Base-by-base conservation (phyloP, 2,329 filamentous ascomycete genomes). In the Metarhizium guizhouense region DNA sequence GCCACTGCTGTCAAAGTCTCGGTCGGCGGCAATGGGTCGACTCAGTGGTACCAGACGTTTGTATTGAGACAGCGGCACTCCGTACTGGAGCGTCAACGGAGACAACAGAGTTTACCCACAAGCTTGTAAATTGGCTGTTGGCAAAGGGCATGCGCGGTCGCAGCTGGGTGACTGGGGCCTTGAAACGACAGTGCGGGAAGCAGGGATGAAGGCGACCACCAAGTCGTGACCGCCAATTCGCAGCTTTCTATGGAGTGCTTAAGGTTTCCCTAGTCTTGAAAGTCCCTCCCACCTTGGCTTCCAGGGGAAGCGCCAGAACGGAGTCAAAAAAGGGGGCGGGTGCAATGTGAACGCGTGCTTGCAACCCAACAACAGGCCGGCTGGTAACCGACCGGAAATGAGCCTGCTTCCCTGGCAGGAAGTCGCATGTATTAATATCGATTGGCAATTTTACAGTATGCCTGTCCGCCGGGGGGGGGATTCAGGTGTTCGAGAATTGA, bases 311-410 rank as follows among this genome's bases (percentile, higher is more conserved):
- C 42, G 6, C 42, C 42, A 20, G 16, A 45, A 45, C 16, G 32
- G 32, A 18, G 29, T 18, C 16, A 36, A 47, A 53, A 53, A 47
- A 47, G 52, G 52, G 51, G 52, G 52, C 13, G 16, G 40, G n/a
- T 14, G 25, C 45, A 30, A 48, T 48, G 20, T 25, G 25, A 48
- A 10, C 11, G 13, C 18, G 13, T 48, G 20, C 13, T 8, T 30
- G 45, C 14, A 14, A 47, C n/a, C 43, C 43, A 29, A 47, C 43
- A 25, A 18, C 43, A 50, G 25, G 45, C 18, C 20, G 34, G 25
- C 11, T 51, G 48, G 47, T 50, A 50, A 20, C 14, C 48, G 50
- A 47, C 29, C 43, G 50, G 54, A 56, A 56, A 56, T 56, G 54
- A 56, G 43, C 34, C 50, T 25, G 54, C 52, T 52, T 34, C 25